A percentile compares a stretch with the other conserved stretches of the same genome.
These are phyloP conservation scores for Diaporthe nobilis DNA, from an alignment of 2,329 filamentous ascomycete genomes.

Conservation along the genomic window DNA sequence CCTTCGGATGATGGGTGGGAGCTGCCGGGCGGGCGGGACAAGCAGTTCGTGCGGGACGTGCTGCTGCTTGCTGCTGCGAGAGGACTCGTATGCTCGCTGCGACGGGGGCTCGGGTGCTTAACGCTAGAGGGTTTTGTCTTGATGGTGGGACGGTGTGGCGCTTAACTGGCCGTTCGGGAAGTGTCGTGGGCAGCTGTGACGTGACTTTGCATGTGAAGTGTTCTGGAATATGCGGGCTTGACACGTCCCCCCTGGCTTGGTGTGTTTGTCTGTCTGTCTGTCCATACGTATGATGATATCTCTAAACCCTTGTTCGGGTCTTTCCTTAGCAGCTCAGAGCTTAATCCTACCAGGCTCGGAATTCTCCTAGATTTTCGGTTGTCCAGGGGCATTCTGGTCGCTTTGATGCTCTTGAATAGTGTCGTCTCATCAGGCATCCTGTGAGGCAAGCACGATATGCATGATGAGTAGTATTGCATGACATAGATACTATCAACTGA, in stretches of 20 bases:
- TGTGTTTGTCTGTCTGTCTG: background rate
- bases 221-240: slow-evolving; percentile 16
- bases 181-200: background rate
- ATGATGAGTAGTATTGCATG: background rate
- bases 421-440: background rate
- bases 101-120: background rate
- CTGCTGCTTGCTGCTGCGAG: too few relatives aligned
- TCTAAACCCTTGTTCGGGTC: background rate
- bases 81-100: too few relatives aligned
- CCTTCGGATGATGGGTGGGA: background rate
- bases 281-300: background rate
- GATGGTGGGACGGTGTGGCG: background rate
- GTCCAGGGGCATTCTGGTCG: background rate
- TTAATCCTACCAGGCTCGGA: background rate
- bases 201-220: background rate
- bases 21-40: background rate
- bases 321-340: background rate
- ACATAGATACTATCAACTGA: background rate
- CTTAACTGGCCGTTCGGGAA: background rate
- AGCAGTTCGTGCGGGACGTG: background rate
- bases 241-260: background rate
- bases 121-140: background rate
- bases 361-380: background rate
- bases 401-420: background rate
- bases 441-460: background rate